Evolutionary conservation across 2,329 filamentous ascomycete species (phyloP).

Genomic region (Nectriaceae sp.): DNA sequence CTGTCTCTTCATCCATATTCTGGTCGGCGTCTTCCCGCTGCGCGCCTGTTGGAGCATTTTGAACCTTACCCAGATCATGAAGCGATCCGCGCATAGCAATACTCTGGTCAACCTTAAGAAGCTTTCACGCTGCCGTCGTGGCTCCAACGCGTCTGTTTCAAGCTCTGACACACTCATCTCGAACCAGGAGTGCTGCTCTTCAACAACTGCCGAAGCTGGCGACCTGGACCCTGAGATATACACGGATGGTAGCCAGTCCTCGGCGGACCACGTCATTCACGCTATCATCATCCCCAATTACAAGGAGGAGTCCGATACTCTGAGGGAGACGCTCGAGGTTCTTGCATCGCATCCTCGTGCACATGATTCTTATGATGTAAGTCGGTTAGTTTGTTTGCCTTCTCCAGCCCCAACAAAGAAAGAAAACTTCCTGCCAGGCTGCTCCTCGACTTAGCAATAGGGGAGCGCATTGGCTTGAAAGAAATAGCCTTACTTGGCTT

Average conservation of each 20-base stretch:
- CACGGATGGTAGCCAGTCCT: slow-evolving; percentile 44
- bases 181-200: slow-evolving; percentile 45
- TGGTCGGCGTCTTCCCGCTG: slow-evolving; percentile 64
- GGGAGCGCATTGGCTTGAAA: too few species aligned
- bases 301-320: slow-evolving; percentile 69
- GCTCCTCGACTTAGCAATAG: too few species aligned
- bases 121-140: slow-evolving; percentile 48
- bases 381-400: too few species aligned
- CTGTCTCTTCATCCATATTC: slow-evolving; percentile 63
- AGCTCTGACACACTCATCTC: slow-evolving; percentile 56
- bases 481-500: too few species aligned
- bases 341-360: slow-evolving; percentile 68
- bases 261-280: slow-evolving; percentile 55
- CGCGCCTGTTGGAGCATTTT: slow-evolving; percentile 63
- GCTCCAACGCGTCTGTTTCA: slow-evolving; percentile 56
- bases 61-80: slow-evolving; percentile 55
- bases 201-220: slow-evolving; percentile 52
- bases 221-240: slow-evolving; percentile 51
- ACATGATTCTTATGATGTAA: slow-evolving; percentile 66
- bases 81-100: slow-evolving; percentile 46
- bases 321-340: slow-evolving; percentile 69
- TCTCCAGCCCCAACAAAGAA: too few species aligned
- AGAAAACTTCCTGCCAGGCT: too few species aligned
- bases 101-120: slow-evolving; percentile 49
- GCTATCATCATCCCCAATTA: slow-evolving; percentile 74